Evolutionary conservation across 441 rosid species (phyloP).

Genomic region (Pelargonium australe): DNA sequence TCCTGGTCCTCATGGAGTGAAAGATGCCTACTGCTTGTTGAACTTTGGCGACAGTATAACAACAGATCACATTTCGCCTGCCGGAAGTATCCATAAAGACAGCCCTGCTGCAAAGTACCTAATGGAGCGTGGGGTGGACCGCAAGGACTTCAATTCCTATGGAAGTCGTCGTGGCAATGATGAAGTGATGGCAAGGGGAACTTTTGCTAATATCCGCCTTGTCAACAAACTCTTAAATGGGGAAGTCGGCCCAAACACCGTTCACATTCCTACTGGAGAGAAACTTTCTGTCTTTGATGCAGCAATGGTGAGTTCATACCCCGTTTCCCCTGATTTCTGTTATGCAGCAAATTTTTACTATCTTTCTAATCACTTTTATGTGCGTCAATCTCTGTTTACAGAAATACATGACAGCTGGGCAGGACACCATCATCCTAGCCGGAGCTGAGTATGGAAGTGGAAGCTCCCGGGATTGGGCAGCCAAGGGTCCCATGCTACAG

Average conservation of each 20-base stretch:
- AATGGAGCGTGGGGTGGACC: slow-evolving; percentile 76
- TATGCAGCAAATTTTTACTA: slow-evolving; percentile 15
- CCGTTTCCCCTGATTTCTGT: neutral
- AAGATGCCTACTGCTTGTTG: slow-evolving; percentile 91
- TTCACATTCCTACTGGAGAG: slow-evolving; percentile 93
- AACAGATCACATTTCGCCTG: slow-evolving; percentile 97
- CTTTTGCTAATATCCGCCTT: slow-evolving; percentile 89
- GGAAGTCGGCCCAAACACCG: slow-evolving; percentile 87
- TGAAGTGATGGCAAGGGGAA: slow-evolving; percentile 96
- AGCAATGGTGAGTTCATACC: slow-evolving; percentile 53
- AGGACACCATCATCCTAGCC: slow-evolving; percentile 75
- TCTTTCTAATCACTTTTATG: neutral
- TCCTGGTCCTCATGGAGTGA: slow-evolving; percentile 83
- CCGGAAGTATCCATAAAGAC: slow-evolving; percentile 94
- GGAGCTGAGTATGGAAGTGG: slow-evolving; percentile 99
- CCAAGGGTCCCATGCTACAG: slow-evolving; percentile 93
- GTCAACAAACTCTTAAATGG: slow-evolving; percentile 95
- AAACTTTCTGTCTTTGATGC: slow-evolving; percentile 87
- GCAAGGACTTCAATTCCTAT: slow-evolving; percentile 83
- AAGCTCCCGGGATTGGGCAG: slow-evolving; percentile 99
- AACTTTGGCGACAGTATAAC: slow-evolving; percentile 97
- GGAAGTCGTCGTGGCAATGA: slow-evolving; percentile 99
- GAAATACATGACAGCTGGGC: slow-evolving; percentile 76
- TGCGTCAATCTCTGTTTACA: slow-evolving; percentile 28
- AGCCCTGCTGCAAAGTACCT: slow-evolving; percentile 92